phyloP scores from a whole-genome alignment of 225 moss, liverwort and hornwort genomes.

The Bryoerythrophyllum caledonicum region DNA sequence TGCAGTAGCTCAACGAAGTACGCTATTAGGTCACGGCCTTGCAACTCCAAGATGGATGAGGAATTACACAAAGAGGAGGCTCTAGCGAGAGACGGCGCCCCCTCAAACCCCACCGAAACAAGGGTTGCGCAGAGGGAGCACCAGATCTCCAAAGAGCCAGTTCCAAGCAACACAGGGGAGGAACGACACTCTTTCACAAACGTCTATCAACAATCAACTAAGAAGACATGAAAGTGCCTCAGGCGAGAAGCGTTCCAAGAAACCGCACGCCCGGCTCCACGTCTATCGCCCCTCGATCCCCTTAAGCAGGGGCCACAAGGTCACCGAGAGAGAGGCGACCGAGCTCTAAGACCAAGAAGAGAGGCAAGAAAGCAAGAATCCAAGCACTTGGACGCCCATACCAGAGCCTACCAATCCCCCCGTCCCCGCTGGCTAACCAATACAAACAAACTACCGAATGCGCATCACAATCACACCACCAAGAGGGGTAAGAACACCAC shows the following conservation, averaged over 20 bases:
- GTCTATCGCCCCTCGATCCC: background rate
- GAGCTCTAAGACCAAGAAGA: conserved; percentile 33
- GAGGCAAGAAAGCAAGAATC: conserved; percentile 41
- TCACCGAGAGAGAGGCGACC: background rate
- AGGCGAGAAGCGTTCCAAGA: conserved; percentile 1
- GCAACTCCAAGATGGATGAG: too few species aligned
- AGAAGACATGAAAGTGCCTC: background rate
- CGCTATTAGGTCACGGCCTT: conserved; percentile 6
- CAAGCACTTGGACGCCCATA: background rate
- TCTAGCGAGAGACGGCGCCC: too few species aligned
- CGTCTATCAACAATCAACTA: background rate
- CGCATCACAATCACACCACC: background rate
- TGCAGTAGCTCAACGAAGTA: background rate
- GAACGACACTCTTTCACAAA: background rate
- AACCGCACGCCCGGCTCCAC: background rate
- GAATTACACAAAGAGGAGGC: background rate
- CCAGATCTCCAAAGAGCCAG: conserved; percentile 1
- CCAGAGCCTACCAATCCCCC: background rate
- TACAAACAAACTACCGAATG: conserved; percentile 6
- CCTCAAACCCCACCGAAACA: background rate
- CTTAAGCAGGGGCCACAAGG: background rate
- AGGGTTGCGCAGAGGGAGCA: background rate
- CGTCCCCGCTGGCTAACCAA: background rate
- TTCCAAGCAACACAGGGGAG: background rate
- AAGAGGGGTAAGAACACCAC: conserved; percentile 6